Evolutionary conservation across 2,329 filamentous ascomycete genomes (phyloP).

Genomic region (Monosporascus ibericus): DNA sequence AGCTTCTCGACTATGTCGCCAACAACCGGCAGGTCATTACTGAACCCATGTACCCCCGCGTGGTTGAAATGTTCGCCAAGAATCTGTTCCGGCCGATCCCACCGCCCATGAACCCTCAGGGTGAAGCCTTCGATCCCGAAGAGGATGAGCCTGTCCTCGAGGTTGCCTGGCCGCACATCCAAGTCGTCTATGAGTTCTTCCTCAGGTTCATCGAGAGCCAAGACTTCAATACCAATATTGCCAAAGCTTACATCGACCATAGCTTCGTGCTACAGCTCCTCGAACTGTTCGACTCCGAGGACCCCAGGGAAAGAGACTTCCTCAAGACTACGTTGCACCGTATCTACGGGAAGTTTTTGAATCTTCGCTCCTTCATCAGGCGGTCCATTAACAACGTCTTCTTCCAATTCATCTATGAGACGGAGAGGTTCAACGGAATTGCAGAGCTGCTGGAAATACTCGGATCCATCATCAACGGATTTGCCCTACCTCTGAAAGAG

Average conservation of each 20-base stretch:
- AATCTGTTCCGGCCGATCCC: conserved; percentile 97
- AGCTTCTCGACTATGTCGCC: conserved; percentile 94
- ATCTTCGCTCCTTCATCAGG: conserved; percentile 92
- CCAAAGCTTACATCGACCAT: conserved; percentile 97
- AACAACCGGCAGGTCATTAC: conserved; percentile 98
- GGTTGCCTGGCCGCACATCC: conserved; percentile 98
- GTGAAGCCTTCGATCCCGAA: conserved; percentile 96
- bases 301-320: conserved; percentile 93
- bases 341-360: conserved; percentile 98
- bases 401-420: conserved; percentile 99
- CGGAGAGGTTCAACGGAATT: conserved; percentile 96
- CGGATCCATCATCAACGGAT: conserved; percentile 98
- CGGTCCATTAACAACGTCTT: conserved; percentile 99
- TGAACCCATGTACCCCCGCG: conserved; percentile 96
- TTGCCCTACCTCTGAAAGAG: conserved; percentile 92
- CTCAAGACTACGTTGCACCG: conserved; percentile 95
- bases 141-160: conserved; percentile 97
- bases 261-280: conserved; percentile 93
- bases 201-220: conserved; percentile 97
- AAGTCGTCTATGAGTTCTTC: conserved; percentile 99
- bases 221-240: conserved; percentile 99
- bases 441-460: conserved; percentile 94
- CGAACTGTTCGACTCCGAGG: conserved; percentile 98
- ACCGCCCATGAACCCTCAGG: conserved; percentile 94
- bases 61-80: conserved; percentile 99